These are phyloP conservation scores for Cryptosporidium sp. DNA, from an alignment of 169 alveolate genomes.

Conservation along the genomic window DNA sequence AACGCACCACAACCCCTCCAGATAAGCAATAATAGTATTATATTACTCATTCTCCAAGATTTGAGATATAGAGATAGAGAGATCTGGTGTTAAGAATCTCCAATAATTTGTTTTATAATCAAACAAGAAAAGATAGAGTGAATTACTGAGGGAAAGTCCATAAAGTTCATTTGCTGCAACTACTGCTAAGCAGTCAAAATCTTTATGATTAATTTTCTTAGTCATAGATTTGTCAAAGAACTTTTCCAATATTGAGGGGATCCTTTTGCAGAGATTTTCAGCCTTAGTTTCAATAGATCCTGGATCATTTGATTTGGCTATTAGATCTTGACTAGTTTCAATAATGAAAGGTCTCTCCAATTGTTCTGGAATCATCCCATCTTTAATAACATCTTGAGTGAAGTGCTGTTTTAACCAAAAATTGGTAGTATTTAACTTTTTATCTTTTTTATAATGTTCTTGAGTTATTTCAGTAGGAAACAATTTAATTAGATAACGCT, in stretches of 20 bases:
- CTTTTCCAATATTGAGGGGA: not conserved
- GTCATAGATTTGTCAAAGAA: not conserved
- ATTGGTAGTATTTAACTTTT: slow-evolving; percentile 18
- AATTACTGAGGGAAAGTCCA: slow-evolving; percentile 25
- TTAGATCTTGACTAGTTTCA: slow-evolving; percentile 4
- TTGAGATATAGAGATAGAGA: slow-evolving; percentile 13
- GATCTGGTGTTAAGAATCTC: slow-evolving; percentile 44
- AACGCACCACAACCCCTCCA: too few species aligned
- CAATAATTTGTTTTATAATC: slow-evolving; percentile 23
- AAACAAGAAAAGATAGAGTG: slow-evolving; percentile 44
- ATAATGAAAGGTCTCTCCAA: slow-evolving; percentile 27
- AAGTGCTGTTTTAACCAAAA: slow-evolving; percentile 44
- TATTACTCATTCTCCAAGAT: not conserved
- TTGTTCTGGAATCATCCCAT: slow-evolving; percentile 62
- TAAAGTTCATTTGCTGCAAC: slow-evolving; percentile 18
- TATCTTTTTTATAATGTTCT: slow-evolving; percentile 6
- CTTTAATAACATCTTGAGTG: not conserved
- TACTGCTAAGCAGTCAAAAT: slow-evolving; percentile 55
- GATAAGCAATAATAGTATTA: not conserved
- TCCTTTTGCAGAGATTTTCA: slow-evolving; percentile 7
- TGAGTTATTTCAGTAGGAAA: slow-evolving; percentile 27
- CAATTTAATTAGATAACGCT: not conserved
- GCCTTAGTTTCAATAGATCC: slow-evolving; percentile 8
- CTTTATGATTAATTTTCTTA: not conserved
- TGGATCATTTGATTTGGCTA: not conserved